Evolutionary conservation across 2,329 filamentous ascomycete genomes (phyloP).

Genomic region (Fusarium longipes): DNA sequence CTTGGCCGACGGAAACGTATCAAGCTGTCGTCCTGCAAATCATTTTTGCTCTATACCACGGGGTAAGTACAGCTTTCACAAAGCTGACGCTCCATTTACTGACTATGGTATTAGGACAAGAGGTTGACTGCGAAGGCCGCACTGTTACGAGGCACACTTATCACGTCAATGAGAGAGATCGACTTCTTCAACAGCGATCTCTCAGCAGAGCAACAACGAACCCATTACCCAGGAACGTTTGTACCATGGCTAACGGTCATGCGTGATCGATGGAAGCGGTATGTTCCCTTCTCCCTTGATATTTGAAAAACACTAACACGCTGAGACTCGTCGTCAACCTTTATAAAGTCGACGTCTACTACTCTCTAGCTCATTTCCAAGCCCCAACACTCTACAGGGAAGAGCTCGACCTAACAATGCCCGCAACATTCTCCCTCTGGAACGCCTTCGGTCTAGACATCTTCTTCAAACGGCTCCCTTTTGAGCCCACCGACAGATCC

Average conservation of each 20-base stretch:
- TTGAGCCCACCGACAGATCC: slow-evolving; percentile 49
- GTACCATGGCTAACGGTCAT: slow-evolving; percentile 50
- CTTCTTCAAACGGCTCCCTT: slow-evolving; percentile 50
- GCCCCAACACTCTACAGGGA: slow-evolving; percentile 50
- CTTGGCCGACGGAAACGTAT: slow-evolving; percentile 50
- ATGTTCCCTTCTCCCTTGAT: background rate
- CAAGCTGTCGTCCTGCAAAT: slow-evolving; percentile 53
- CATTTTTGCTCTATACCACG: slow-evolving; percentile 54
- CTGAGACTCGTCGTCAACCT: slow-evolving; percentile 50
- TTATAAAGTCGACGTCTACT: slow-evolving; percentile 55
- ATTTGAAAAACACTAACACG: background rate
- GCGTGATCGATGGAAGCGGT: slow-evolving; percentile 53
- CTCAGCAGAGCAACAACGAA: slow-evolving; percentile 50
- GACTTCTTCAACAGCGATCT: slow-evolving; percentile 53
- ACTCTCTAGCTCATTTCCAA: slow-evolving; percentile 49
- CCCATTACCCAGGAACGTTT: slow-evolving; percentile 53
- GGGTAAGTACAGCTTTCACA: slow-evolving; percentile 40
- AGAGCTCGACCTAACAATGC: slow-evolving; percentile 53
- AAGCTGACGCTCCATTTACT: background rate
- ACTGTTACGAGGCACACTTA: slow-evolving; percentile 51
- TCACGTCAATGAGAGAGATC: slow-evolving; percentile 50
- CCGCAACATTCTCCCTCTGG: slow-evolving; percentile 51
- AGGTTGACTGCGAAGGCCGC: slow-evolving; percentile 48
- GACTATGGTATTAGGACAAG: slow-evolving; percentile 45
- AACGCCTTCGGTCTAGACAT: slow-evolving; percentile 53